Base-by-base conservation (phyloP, 1,284 basidiomycete species). In the Melampsora larici-populina region DNA sequence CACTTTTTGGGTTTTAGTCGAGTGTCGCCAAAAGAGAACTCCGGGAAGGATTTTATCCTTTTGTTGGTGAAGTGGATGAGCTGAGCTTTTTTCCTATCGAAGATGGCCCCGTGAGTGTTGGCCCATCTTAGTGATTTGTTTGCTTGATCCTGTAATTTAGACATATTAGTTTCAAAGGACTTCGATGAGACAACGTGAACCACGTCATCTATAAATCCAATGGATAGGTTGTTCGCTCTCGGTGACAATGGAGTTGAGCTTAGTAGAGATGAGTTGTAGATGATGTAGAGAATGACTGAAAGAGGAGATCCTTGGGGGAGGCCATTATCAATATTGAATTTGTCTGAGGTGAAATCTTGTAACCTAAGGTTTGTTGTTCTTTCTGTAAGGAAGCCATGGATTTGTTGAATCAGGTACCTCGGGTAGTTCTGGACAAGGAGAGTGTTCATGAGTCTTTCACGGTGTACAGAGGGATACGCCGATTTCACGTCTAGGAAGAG, bases 301-400 rank as follows among this genome's bases (percentile, higher is more conserved):
- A 72, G 43, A 1, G 70, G 70, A 1, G 70, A 71, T 1, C 70
- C 70, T 72, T 72, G 70, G 48, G 70, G 70, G 3, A 72, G 60
- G 6, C 70, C 70, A 18, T 60, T 62, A 1, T 31, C 36, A 4
- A 72, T 29, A 7, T 24, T 26, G 70, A 72, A 24, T 1, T 18
- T 46, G 21, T 33, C 21, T 3, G 70, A 72, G 8, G 29, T 2
- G 29, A 46, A 72, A 48, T 62, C 55, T 8, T 24, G 36, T 36
- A 72, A 43, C 24, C 36, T n/a, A 2, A 72, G 21, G 11, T 15
- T 63, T 7, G 58, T 72, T 1, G 33, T 46, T 4, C 58, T 1
- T 26, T 64, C 29, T 1, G 55, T 6, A 1, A 72, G 24, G 40
- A 64, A 33, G 63, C 18, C 46, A 15, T 2, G 6, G 1, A 72